Percentiles rank a stretch among this genome's conserved stretches.
phyloP scores from a whole-genome alignment of 2,329 filamentous ascomycete species.

The Fusarium virguliforme region DNA sequence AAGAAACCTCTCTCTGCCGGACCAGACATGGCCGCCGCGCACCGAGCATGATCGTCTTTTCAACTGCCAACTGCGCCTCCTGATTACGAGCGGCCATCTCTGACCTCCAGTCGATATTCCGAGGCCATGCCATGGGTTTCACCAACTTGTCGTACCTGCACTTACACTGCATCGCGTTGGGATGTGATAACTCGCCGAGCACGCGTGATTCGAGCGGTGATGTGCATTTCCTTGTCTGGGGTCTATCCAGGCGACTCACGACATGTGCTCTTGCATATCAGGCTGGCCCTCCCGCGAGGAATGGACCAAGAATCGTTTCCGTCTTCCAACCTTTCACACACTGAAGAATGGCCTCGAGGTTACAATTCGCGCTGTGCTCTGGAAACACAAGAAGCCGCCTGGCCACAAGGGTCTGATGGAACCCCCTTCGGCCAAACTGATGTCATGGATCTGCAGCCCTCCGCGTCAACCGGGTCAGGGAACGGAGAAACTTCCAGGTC shows the following conservation, averaged over 20 bases:
- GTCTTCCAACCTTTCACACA: conserved; percentile 14
- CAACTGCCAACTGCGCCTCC: conserved; percentile 20
- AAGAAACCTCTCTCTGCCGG: conserved; percentile 32
- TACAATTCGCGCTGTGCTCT: conserved; percentile 30
- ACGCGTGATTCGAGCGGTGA: conserved; percentile 13
- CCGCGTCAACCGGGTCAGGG: conserved; percentile 34
- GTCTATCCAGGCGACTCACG: conserved; percentile 19
- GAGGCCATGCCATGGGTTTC: conserved; percentile 19
- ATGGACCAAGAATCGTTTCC: conserved; percentile 21
- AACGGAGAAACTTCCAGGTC: conserved; percentile 11
- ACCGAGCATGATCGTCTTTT: conserved; percentile 20
- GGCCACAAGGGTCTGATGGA: conserved; percentile 38
- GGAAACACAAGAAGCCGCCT: conserved; percentile 39
- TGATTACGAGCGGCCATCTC: conserved; percentile 28
- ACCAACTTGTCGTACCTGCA: conserved; percentile 21
- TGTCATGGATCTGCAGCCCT: conserved; percentile 55
- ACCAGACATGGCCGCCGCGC: conserved; percentile 1
- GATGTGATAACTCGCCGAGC: conserved; percentile 19
- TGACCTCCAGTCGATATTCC: conserved; percentile 16
- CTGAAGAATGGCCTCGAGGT: conserved; percentile 23
- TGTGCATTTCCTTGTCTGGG: conserved; percentile 11
- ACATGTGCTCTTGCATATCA: conserved; percentile 29
- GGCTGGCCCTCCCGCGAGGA: conserved; percentile 19
- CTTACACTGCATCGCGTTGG: conserved; percentile 32
- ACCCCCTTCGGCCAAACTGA: conserved; percentile 48